Evolutionary conservation across 2,329 filamentous ascomycete genomes (phyloP).

Genomic region (Neofusicoccum cordaticola): DNA sequence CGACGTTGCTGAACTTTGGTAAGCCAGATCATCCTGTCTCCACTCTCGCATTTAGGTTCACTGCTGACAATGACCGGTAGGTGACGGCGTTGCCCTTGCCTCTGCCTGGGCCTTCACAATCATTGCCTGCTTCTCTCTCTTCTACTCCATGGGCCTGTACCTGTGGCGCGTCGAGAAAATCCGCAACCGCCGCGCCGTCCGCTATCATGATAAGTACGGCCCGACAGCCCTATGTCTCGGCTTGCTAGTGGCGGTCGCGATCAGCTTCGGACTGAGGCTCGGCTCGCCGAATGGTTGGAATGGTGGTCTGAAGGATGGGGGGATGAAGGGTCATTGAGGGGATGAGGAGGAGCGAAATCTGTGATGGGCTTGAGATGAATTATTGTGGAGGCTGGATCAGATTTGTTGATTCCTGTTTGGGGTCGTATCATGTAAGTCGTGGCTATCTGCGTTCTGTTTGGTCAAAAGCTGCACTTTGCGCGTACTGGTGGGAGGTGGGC

Average conservation of each 20-base stretch:
- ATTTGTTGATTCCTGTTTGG: too few relatives aligned
- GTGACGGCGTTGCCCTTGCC: slow-evolving; percentile 32
- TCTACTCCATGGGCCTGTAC: slow-evolving; percentile 82
- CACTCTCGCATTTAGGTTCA: neutral
- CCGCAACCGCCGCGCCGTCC: slow-evolving; percentile 75
- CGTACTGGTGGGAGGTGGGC: too few relatives aligned
- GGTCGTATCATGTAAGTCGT: too few relatives aligned
- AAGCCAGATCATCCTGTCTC: neutral
- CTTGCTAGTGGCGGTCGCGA: slow-evolving; percentile 67
- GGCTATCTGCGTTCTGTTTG: too few relatives aligned
- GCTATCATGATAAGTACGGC: slow-evolving; percentile 87
- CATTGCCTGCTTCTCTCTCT: slow-evolving; percentile 72
- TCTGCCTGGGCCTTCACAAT: slow-evolving; percentile 73
- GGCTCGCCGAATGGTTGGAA: slow-evolving; percentile 48
- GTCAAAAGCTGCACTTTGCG: too few relatives aligned
- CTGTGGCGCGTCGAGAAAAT: slow-evolving; percentile 86
- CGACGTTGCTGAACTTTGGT: slow-evolving; percentile 40
- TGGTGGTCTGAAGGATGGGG: slow-evolving; percentile 42
- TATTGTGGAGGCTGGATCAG: too few relatives aligned
- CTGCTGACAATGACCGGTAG: slow-evolving; percentile 12
- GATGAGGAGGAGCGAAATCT: too few relatives aligned
- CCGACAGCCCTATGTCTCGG: slow-evolving; percentile 73
- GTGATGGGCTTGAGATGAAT: too few relatives aligned
- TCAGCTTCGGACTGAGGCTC: slow-evolving; percentile 82
- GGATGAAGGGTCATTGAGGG: slow-evolving; percentile 12